phyloP scores from a whole-genome alignment of 225 moss, liverwort and hornwort species.

The Climacium dendroides region DNA sequence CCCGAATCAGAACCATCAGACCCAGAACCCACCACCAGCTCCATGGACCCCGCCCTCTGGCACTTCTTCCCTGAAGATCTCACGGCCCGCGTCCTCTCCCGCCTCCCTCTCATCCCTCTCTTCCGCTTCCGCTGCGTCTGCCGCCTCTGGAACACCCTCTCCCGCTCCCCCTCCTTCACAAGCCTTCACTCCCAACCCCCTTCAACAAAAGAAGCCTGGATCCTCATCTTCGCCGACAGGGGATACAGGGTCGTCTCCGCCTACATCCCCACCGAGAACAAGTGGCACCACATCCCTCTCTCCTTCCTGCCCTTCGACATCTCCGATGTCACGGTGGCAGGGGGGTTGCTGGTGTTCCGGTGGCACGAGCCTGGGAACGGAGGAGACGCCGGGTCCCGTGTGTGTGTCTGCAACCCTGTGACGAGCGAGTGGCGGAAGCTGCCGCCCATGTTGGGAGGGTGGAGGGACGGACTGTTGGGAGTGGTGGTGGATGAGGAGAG shows the following conservation, averaged over 20 bases:
- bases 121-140: conserved; percentile 20
- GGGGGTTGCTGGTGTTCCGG: conserved; percentile 29
- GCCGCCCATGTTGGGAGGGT: conserved; percentile 39
- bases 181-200: neutral
- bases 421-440: conserved; percentile 37
- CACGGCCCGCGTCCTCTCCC: conserved; percentile 6
- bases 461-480: conserved; percentile 28
- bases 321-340: conserved; percentile 25
- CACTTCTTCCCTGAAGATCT: conserved; percentile 38
- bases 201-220: conserved; percentile 22
- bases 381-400: neutral
- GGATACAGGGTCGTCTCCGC: conserved; percentile 36
- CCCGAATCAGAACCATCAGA: neutral
- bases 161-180: conserved; percentile 1
- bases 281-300: conserved; percentile 36
- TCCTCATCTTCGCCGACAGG: conserved; percentile 41
- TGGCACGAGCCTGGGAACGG: neutral
- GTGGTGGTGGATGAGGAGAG: conserved; percentile 16
- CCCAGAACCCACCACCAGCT: neutral
- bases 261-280: conserved; percentile 29
- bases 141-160: conserved; percentile 26
- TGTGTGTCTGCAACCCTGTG: conserved; percentile 44
- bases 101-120: conserved; percentile 3
- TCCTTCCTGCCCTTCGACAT: conserved; percentile 43
- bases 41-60: conserved; percentile 34